Base-by-base conservation (phyloP, 805 yeast species). In the Cyberlindnera veronae region DNA sequence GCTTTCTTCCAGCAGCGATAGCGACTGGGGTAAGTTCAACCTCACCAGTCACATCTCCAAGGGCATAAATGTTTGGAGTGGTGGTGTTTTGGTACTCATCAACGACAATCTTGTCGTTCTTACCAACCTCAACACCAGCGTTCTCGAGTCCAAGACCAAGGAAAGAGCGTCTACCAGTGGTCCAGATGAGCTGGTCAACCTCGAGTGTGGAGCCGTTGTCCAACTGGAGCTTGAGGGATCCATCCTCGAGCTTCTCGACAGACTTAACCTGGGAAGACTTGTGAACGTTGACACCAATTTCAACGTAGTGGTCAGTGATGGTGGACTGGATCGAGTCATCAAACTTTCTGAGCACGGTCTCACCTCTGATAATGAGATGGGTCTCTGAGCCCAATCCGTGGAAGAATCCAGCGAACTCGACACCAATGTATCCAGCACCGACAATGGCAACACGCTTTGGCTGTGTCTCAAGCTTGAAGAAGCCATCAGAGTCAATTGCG, bases 361-460 rank as follows among this genome's bases (percentile, higher is more conserved):
- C 91, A 50, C 95, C 95, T 69, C 99, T 81, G 48, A 91, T 85
- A 45, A 91, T 76, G 63, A 93, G 62, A 61, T 86, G 91, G 34
- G 95, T 83, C 51, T 91, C 88, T 13, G 91, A 61, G 14, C 95
- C 95, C 46, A 93, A 72, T 18, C 88, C 88, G 50, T 85, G 75
- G 78, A 93, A 91, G 32, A 93, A 89, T 48, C 99, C 99, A 6
- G 97, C 84, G 37, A 93, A 75, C 69, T 93, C 99, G 34, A 89
- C 84, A 42, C 96, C 98, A 61, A 93, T 93, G 68, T 93, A 93
- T 32, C 99, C 99, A 28, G 96, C 96, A 54, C 99, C 99, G 11
- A 93, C 96, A 46, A 93, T 74, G 2, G 95, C 98, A 21, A 91
- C 98, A 35, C 81, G 74, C 64, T 88, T 82, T 37, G 99, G 99